These are phyloP conservation scores for Eucommia ulmoides DNA, from an alignment of 257 asterid species.

Conservation along the genomic window DNA sequence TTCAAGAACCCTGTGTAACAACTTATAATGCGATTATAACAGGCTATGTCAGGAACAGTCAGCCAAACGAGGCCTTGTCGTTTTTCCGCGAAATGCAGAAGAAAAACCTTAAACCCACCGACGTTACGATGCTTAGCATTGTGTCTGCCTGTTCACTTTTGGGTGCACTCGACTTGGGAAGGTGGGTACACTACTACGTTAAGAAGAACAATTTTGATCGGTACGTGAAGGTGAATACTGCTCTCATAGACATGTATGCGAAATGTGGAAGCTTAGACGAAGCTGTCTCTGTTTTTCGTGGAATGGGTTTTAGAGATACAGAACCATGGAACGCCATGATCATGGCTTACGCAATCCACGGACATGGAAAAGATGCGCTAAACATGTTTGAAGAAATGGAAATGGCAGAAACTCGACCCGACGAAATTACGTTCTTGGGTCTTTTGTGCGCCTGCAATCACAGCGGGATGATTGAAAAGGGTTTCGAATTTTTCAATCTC, in stretches of 20 bases:
- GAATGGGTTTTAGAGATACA: conserved; percentile 21
- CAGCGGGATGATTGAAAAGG: conserved; percentile 17
- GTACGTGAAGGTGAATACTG: conserved; percentile 25
- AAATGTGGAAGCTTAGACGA: conserved; percentile 31
- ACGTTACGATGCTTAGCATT: conserved; percentile 26
- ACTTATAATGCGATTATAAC: conserved; percentile 20
- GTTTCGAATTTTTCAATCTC: conserved; percentile 13
- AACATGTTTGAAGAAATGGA: conserved; percentile 21
- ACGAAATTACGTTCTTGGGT: conserved; percentile 24
- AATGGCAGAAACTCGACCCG: conserved; percentile 13
- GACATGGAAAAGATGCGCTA: conserved; percentile 19
- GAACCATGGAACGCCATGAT: conserved; percentile 30
- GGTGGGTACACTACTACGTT: conserved; percentile 22
- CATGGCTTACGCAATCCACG: conserved; percentile 33
- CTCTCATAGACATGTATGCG: conserved; percentile 34
- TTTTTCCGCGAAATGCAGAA: conserved; percentile 21
- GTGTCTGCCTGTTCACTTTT: conserved; percentile 25
- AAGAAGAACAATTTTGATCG: conserved; percentile 21
- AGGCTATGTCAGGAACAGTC: conserved; percentile 23
- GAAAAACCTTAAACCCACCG: conserved; percentile 17
- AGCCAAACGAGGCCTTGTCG: conserved; percentile 21
- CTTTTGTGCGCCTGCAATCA: conserved; percentile 26
- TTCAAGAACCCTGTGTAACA: conserved; percentile 22
- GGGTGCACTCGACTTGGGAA: conserved; percentile 24
- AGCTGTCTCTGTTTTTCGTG: conserved; percentile 18